Evolutionary conservation across 768 basidiomycete genomes (phyloP), one percentile per base, ranked within the genome.

Genomic region (Saitozyma sp.): DNA sequence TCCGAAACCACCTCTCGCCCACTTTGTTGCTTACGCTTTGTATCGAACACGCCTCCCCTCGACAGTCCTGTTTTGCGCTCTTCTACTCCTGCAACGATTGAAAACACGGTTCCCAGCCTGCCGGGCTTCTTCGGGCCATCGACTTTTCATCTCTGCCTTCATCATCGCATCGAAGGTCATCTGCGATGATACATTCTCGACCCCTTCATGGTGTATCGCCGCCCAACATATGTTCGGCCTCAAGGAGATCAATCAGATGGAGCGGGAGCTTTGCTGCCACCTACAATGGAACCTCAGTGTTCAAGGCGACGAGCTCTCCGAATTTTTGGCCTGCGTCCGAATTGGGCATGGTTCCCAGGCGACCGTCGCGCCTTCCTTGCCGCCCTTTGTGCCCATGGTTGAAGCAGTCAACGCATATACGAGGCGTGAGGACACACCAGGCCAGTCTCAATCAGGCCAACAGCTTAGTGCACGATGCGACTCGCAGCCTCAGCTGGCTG

Each of bases 231-330:
- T 91, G 86, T 94, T 92, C 71, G 81, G 83, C 1, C 81, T 94
- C 8, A 84, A 89, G 50, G 92, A 94, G 83, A 88, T 96, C 74
- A 96, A 96, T 79, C 92, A 94, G 83, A 93, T 94, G 92, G 92
- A 94, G 82, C 82, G 91, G 29, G 92, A 94, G 80, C 92, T 96
- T 88, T 92, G 88, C 65, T 84, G 85, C 13, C 97, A 97, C 73
- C 82, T 99, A 48, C 92, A 94, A 76, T 97, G 92, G 93, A 74
- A 79, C 57, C 65, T 82, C 65, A 80, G 80, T 64, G 74, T 81
- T 50, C 67, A 68, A 7, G 76, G 74, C 20, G 67, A 76, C 45
- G 80, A 82, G 65, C 70, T 82, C 29, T 48, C 61, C 46, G 76
- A 74, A 10, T 81, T 82, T 58, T 78, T 79, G 56, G 66, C 64